Evolutionary conservation across 257 asterid genomes (phyloP), one percentile per base, ranked within the genome.

Genomic region (Plantago major): DNA sequence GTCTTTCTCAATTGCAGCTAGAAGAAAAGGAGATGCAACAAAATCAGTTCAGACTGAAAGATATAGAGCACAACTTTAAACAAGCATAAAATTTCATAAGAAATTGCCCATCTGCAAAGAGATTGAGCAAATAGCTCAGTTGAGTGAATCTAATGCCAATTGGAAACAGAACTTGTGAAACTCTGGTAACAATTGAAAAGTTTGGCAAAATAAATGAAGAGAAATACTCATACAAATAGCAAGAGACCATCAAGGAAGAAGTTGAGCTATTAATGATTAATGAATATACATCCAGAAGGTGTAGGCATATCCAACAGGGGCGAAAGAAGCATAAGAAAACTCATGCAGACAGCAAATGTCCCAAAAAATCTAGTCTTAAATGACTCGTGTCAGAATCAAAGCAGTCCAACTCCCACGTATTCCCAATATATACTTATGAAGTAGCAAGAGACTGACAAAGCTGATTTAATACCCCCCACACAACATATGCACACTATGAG

Each of bases 1-100:
- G 60, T 91, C 95, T 74, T 91, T 91, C 81, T 91, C 96, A 11
- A 91, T 83, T 59, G 95, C 95, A 76, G 98, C 98, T 91, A 68
- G 58, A 75, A 67, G 59, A 61, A 38, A 46, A 62, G 44, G 16
- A 59, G 47, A 56, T 28, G 13, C 18, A 42, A 47, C 18, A 19
- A 46, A 53, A 26, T 46, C 46, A 67, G 26, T 11, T 37, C 30
- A 14, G 49, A 28, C 50, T 47, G 7, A 55, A 51, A 18, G 57
- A 22, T 16, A 26, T 28, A 12, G 2, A 26, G 40, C 40, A 56
- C 16, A 49, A 58, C 44, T 42, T 37, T 51, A 53, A 42, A 22
- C 26, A 6, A 19, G 37, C 52, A 53, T 46, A 11, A 50, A 16
- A 11, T 9, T 22, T 22, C 26, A 22, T 22, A 22, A 22, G 26